Evolutionary conservation across 352 stramenopile species (phyloP), one percentile per base, ranked within the genome.

Genomic region (Phytophthora syringae): DNA sequence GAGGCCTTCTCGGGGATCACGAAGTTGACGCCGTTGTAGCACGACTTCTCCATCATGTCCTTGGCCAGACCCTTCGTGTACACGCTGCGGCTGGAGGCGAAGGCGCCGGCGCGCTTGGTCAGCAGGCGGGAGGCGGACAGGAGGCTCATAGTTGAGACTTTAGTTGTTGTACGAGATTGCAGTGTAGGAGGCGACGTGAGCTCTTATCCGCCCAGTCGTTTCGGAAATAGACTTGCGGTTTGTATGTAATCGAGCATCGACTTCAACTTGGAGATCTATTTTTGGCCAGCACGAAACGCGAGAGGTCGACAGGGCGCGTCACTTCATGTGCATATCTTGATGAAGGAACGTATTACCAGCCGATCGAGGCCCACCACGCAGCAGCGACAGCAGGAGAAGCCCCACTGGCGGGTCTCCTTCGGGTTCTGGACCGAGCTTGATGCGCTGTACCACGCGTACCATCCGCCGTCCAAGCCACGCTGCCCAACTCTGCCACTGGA

Each of bases 11-110:
- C 90, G 7, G 84, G 74, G 60, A 99, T 98, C 36, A 96, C 88
- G 61, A 98, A 99, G 70, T 98, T 97, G 36, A 98, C 97, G 55
- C 93, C 86, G 50, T 80, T 89, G 87, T 98, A 98, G 72, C 94
- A 98, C 65, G 86, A 97, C 64, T 98, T 97, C 64, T 88, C 76
- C 79, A 96, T 96, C 65, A 97, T 95, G 70, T 98, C 86, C 50
- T 88, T 86, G 52, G 95, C 95, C 36, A 89, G 80, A 11, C 86
- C 86, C 56, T 94, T 94, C 65, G 82, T 76, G 70, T 94, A 94
- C 58, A 92, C 77, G 68, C 80, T 86, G 30, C 58, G 65, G 32
- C 60, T 53, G 25, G 32, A 70, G 52, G 30, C 45, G 45, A 69
- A 70, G 48, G 51, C 63, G 20, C 56, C 43, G 7, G 30, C 18